phyloP scores from a whole-genome alignment of 257 asterid species.

The Oldenlandia corymbosa region DNA sequence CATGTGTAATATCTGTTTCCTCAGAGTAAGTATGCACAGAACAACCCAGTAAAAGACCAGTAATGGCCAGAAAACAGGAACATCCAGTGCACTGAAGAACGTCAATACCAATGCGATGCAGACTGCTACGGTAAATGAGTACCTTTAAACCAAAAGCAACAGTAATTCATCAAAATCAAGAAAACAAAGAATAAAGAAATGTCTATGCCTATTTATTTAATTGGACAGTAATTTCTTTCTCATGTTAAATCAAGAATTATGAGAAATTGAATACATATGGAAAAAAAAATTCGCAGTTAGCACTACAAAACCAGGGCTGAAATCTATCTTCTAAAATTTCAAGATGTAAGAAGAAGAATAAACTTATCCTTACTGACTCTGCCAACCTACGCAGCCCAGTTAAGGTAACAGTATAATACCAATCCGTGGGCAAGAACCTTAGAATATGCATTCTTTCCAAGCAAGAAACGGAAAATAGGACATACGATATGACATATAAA shows the following conservation, averaged over 20 bases:
- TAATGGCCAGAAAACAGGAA: constrained; percentile 10
- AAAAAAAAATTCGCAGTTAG: background rate
- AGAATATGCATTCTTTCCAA: background rate
- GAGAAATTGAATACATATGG: too few relatives aligned
- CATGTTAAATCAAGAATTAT: too few relatives aligned
- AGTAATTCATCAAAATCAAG: background rate
- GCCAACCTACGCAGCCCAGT: background rate
- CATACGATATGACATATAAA: background rate
- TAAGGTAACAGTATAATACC: background rate
- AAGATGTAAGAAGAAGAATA: background rate
- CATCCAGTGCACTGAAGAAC: background rate
- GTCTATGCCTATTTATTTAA: too few relatives aligned
- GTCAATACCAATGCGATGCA: constrained; percentile 1
- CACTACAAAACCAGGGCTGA: background rate
- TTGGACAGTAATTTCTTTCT: too few relatives aligned
- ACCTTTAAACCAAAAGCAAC: background rate
- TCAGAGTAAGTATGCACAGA: background rate
- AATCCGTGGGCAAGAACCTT: background rate
- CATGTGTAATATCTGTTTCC: constrained; percentile 7
- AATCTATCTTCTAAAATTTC: background rate
- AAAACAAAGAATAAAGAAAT: too few relatives aligned
- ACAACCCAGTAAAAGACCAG: background rate
- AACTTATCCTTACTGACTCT: background rate
- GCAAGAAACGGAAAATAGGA: background rate
- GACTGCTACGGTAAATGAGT: constrained; percentile 4